Evolutionary conservation across 2,329 filamentous ascomycete species (phyloP), one percentile per base, ranked within the genome.

Genomic region (Aspergillus udagawae): DNA sequence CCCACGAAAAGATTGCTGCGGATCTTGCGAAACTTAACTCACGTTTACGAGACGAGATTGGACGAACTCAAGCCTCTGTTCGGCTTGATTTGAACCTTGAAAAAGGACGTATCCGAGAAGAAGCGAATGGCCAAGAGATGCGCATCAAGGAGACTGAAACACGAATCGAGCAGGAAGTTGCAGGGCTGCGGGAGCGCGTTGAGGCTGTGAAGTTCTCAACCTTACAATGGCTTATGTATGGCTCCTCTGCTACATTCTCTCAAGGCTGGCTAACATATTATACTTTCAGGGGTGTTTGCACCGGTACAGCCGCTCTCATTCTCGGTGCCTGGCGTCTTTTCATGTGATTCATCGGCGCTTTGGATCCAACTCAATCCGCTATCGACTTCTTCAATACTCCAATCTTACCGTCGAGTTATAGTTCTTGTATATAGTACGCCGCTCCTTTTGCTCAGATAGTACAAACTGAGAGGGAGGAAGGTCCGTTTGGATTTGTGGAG

Each of bases 71-170:
- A 77, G 93, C 93, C 5, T 93, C 89, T 60, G 92, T 97, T 41
- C 83, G 93, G 59, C 79, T 99, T 49, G 94, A 99, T 75, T 79
- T 99, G 60, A 99, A 97, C 75, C 79, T 99, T 49, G 94, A 99
- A 72, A 99, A 99, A 79, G 94, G 94, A 14, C 84, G 94, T 61
- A 99, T 97, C 65, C 82, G 94, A 60, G 94, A 99, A 77, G 94
- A 99, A 80, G 92, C 92, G 20, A 95, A 96, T 64, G 89, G 90
- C 57, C 94, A 97, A 78, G 94, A 99, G 76, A 86, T 99, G 76
- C 95, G 96, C 80, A 91, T 99, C 69, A 97, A 96, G 80, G 94
- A 99, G 83, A 97, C 94, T 12, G 94, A 99, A 79, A 96, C 92
- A 57, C 88, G 95, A 77, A 97, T 99, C 69, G 94, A 99, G 80